Percentiles rank a stretch among this genome's conserved stretches.
Conservation (phyloP, 306 rosid genomes). For the Cicer arietinum region DNA sequence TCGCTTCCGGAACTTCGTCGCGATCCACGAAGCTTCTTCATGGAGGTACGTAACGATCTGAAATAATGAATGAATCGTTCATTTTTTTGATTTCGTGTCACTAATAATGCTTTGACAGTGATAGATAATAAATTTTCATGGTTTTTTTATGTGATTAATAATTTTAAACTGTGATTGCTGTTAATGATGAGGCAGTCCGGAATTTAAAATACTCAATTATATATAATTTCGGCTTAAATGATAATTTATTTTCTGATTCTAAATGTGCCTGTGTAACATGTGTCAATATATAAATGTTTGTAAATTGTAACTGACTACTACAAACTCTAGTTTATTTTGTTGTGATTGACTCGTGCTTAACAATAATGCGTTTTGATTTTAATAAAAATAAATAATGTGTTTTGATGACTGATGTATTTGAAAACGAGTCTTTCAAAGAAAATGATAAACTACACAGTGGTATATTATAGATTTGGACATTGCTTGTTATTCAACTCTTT, state of each 20-base stretch:
- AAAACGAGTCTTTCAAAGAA: neutral
- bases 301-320: neutral
- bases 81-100: neutral
- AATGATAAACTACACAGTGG: neutral
- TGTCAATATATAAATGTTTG: neutral
- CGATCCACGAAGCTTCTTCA: constrained; percentile 98
- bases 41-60: constrained; percentile 66
- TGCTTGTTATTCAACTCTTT: constrained; percentile 16
- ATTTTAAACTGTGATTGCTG: neutral
- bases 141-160: constrained; percentile 4
- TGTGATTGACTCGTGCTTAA: neutral
- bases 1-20: constrained; percentile 93
- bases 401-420: constrained; percentile 1
- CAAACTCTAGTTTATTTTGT: neutral
- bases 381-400: neutral
- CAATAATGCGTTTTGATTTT: neutral
- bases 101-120: neutral
- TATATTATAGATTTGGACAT: constrained; percentile 20
- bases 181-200: neutral
- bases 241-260: neutral
- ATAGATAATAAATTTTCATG: neutral
- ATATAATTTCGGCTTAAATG: neutral
- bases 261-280: neutral
- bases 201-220: neutral
- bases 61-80: neutral